Percentiles rank a stretch among this genome's conserved stretches.
phyloP scores from a whole-genome alignment of 2,329 filamentous ascomycete genomes.

The Arthrinium puccinioides region DNA sequence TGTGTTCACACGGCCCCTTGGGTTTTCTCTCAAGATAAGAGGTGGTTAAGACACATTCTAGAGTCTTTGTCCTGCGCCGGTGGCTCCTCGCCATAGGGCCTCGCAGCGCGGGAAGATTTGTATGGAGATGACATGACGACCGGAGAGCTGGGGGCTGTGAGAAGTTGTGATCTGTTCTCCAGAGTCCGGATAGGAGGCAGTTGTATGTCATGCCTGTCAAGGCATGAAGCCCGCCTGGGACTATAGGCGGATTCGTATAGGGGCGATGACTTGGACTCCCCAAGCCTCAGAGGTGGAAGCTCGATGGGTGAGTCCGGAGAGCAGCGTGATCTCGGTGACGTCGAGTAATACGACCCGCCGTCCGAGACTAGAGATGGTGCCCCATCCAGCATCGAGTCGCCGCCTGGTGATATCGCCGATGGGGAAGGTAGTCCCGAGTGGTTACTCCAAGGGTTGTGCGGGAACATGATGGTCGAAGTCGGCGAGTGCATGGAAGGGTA shows the following conservation, averaged over 20 bases:
- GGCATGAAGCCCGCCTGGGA: background rate
- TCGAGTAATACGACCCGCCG: slow-evolving; percentile 53
- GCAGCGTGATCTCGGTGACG: slow-evolving; percentile 42
- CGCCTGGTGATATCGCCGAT: slow-evolving; percentile 37
- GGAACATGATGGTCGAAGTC: slow-evolving; percentile 7
- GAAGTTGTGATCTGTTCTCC: slow-evolving; percentile 13
- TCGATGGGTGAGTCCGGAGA: slow-evolving; percentile 29
- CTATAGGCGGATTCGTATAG: background rate
- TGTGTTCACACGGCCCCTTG: too few relatives aligned
- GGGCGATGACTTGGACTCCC: too few relatives aligned
- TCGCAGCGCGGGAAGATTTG: too few relatives aligned
- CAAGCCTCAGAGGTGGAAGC: slow-evolving; percentile 28
- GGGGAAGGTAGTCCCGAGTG: slow-evolving; percentile 21
- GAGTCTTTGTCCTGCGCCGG: slow-evolving; percentile 1
- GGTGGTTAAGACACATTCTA: slow-evolving; percentile 7
- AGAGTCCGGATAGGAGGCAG: slow-evolving; percentile 21
- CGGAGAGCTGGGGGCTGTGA: slow-evolving; percentile 28
- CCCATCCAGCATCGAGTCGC: slow-evolving; percentile 37
- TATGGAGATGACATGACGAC: too few relatives aligned
- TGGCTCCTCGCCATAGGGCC: background rate
- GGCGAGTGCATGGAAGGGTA: slow-evolving; percentile 11
- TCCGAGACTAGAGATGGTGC: slow-evolving; percentile 69
- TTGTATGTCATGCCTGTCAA: background rate
- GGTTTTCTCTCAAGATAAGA: slow-evolving; percentile 1
- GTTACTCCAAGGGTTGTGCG: slow-evolving; percentile 8